A percentile compares a stretch with the other conserved stretches of the same genome.
Evolutionary conservation across 768 basidiomycete genomes (phyloP).

Genomic region (Candolleomyces eurysporus): DNA sequence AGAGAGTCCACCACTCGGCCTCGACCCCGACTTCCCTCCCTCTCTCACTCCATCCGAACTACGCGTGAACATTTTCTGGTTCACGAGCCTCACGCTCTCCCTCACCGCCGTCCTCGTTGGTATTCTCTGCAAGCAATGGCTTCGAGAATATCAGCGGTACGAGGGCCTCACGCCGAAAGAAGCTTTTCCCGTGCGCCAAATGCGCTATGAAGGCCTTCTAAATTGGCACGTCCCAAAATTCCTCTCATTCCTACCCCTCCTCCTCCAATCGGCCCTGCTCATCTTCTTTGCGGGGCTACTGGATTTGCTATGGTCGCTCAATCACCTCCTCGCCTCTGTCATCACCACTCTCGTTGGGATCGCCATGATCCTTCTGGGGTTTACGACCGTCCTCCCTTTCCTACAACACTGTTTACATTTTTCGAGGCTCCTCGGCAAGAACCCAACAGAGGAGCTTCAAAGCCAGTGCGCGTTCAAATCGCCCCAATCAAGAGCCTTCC

Average conservation of each 20-base stretch:
- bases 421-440: not conserved
- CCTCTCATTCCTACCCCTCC: constrained; percentile 7
- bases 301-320: constrained; percentile 8
- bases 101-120: constrained; percentile 20
- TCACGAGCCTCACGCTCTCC: constrained; percentile 19
- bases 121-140: constrained; percentile 22
- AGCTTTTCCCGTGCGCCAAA: constrained; percentile 14
- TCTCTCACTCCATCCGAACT: constrained; percentile 6
- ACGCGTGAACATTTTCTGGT: constrained; percentile 18
- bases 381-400: constrained; percentile 15
- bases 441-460: not conserved
- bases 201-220: constrained; percentile 10
- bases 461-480: constrained; percentile 12
- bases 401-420: constrained; percentile 4
- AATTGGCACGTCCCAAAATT: constrained; percentile 8
- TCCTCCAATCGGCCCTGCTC: constrained; percentile 8
- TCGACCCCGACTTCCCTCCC: not conserved
- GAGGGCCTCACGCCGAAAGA: constrained; percentile 17
- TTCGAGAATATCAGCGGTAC: constrained; percentile 20
- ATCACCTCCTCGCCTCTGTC: constrained; percentile 2
- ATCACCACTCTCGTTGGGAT: constrained; percentile 1
- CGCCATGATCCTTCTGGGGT: not conserved
- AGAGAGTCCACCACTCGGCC: not conserved
- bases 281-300: constrained; percentile 11
- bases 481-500: constrained; percentile 10